phyloP scores from a whole-genome alignment of 441 rosid species.

The Pelargonium myrrhifolium region DNA sequence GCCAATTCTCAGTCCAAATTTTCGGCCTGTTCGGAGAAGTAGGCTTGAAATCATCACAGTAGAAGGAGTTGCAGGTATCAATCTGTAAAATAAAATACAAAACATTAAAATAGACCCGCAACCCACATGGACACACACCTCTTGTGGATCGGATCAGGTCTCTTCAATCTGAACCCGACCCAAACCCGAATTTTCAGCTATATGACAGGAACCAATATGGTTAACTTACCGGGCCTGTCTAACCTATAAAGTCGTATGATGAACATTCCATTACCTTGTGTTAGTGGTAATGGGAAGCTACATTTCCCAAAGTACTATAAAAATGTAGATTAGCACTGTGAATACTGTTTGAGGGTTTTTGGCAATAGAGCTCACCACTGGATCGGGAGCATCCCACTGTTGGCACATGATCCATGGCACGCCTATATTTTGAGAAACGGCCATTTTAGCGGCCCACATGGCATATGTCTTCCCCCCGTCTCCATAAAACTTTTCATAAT shows the following conservation, averaged over 20 bases:
- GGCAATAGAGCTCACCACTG: constrained; percentile 46
- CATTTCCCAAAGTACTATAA: not conserved
- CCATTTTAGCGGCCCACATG: constrained; percentile 88
- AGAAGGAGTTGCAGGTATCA: constrained; percentile 81
- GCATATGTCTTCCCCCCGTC: constrained; percentile 78
- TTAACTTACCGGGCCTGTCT: no score
- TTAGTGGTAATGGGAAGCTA: not conserved
- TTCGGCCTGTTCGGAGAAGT: constrained; percentile 80
- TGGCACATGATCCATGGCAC: constrained; percentile 98
- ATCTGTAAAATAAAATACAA: constrained; percentile 48
- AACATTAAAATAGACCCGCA: no score
- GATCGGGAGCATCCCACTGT: constrained; percentile 75
- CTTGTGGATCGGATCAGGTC: no score
- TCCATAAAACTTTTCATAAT: constrained; percentile 57
- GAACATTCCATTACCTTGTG: no score
- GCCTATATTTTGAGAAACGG: constrained; percentile 77
- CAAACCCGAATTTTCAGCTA: no score
- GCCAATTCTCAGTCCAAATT: constrained; percentile 99
- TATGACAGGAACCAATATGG: no score
- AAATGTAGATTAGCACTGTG: not conserved
- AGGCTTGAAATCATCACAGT: constrained; percentile 81
- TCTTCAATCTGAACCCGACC: no score
- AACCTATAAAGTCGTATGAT: no score
- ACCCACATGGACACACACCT: no score
- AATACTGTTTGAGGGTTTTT: not conserved